Evolutionary conservation across 1,284 basidiomycete genomes (phyloP).

Genomic region (Leucoagaricus sp.): DNA sequence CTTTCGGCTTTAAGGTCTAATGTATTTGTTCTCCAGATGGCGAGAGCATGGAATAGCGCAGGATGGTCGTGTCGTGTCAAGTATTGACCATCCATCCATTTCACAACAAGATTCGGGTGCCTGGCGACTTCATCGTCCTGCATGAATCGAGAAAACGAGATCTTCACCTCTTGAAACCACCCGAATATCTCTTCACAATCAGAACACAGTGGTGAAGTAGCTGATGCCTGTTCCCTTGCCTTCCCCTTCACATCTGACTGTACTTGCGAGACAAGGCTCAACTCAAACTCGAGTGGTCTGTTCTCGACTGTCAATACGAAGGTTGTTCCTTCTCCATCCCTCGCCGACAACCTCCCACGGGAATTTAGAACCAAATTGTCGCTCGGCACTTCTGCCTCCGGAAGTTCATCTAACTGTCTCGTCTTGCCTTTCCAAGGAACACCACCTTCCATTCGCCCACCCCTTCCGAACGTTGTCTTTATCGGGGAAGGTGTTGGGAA

Average conservation of each 20-base stretch:
- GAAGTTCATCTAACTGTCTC: slow-evolving; percentile 18
- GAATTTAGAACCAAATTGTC: slow-evolving; percentile 40
- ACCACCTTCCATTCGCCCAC: slow-evolving; percentile 30
- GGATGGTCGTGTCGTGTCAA: slow-evolving; percentile 64
- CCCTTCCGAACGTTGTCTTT: slow-evolving; percentile 49
- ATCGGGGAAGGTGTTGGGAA: slow-evolving; percentile 80
- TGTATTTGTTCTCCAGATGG: slow-evolving; percentile 58
- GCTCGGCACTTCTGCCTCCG: slow-evolving; percentile 17
- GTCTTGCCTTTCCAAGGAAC: slow-evolving; percentile 19
- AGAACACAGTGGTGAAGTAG: slow-evolving; percentile 33
- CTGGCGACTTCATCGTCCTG: slow-evolving; percentile 52
- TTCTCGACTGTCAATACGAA: slow-evolving; percentile 62
- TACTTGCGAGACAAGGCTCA: slow-evolving; percentile 47
- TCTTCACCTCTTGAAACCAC: slow-evolving; percentile 53
- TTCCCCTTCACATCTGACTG: slow-evolving; percentile 20
- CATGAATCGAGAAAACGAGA: slow-evolving; percentile 59
- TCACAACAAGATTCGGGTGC: slow-evolving; percentile 62
- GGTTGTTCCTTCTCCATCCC: slow-evolving; percentile 49
- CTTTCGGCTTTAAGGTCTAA: slow-evolving; percentile 34
- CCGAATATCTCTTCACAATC: slow-evolving; percentile 48
- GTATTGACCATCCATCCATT: slow-evolving; percentile 62
- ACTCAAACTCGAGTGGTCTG: slow-evolving; percentile 56
- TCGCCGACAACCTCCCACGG: slow-evolving; percentile 53
- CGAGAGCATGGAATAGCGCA: slow-evolving; percentile 65
- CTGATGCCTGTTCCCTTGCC: slow-evolving; percentile 13